Percentiles rank a stretch among this genome's conserved stretches.
These are phyloP conservation scores for Gossypium bickii DNA, from an alignment of 345 rosid genomes.

Conservation along the genomic window DNA sequence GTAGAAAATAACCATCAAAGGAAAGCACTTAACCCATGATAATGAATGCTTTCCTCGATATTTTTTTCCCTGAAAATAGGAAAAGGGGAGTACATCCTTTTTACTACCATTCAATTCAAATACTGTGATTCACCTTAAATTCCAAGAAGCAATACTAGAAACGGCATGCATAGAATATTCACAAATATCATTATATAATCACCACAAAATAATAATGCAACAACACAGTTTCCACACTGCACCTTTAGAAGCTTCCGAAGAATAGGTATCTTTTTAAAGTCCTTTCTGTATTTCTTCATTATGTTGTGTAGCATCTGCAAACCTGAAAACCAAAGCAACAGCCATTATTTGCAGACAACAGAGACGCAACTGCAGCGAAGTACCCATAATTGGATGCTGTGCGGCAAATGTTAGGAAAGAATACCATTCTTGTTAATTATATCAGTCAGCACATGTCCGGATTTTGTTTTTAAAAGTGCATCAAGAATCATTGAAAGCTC, in stretches of 20 bases:
- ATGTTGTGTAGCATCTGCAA: constrained; percentile 96
- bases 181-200: not conserved
- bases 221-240: constrained; percentile 14
- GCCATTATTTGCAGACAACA: constrained; percentile 18
- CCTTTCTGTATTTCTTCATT: constrained; percentile 79
- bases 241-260: constrained; percentile 98
- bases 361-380: not conserved
- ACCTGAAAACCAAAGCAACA: constrained; percentile 46
- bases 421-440: constrained; percentile 89
- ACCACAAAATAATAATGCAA: not conserved
- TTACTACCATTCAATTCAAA: not conserved
- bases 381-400: constrained; percentile 2
- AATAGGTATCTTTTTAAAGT: constrained; percentile 93
- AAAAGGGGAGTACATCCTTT: constrained; percentile 23
- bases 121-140: not conserved
- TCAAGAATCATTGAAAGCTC: constrained; percentile 99
- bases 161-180: not conserved
- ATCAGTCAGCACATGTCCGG: constrained; percentile 68
- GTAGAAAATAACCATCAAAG: not conserved
- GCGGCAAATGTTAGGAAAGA: constrained; percentile 20
- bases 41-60: not conserved
- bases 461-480: constrained; percentile 93
- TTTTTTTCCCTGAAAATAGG: not conserved
- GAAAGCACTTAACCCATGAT: not conserved
- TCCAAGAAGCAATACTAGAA: not conserved